A percentile compares a stretch with the other conserved stretches of the same genome.
Conservation (phyloP, 805 yeast species). For the Teunomyces cretensis region DNA sequence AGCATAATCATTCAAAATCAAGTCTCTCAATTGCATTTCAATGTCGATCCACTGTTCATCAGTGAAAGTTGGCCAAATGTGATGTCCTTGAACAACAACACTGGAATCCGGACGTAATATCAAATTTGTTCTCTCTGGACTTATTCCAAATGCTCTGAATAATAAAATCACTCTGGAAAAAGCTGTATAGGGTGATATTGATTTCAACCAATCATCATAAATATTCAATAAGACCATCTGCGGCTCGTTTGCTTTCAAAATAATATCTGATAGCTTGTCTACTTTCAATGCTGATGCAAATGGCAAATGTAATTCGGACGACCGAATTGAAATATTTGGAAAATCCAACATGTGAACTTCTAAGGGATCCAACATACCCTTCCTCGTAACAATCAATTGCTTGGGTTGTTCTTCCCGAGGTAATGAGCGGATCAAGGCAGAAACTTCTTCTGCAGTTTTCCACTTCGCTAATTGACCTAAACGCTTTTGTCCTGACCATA, state of each 20-base stretch:
- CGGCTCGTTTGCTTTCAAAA: conserved; percentile 85
- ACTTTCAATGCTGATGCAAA: conserved; percentile 83
- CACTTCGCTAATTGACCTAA: conserved; percentile 92
- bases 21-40: conserved; percentile 83
- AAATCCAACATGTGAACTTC: conserved; percentile 97
- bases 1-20: conserved; percentile 82
- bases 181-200: conserved; percentile 86
- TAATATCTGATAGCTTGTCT: conserved; percentile 74
- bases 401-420: conserved; percentile 95
- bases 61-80: conserved; percentile 88
- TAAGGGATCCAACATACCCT: conserved; percentile 89
- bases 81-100: conserved; percentile 70
- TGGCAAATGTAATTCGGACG: conserved; percentile 87
- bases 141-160: conserved; percentile 78
- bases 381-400: conserved; percentile 85
- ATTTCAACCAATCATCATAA: conserved; percentile 91
- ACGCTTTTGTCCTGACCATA: conserved; percentile 96
- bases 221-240: conserved; percentile 88
- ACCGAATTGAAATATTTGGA: conserved; percentile 86
- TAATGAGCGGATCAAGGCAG: conserved; percentile 82
- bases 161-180: conserved; percentile 83
- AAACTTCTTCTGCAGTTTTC: conserved; percentile 98
- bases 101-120: conserved; percentile 75
- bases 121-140: conserved; percentile 71
- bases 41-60: conserved; percentile 92